Conservation (phyloP, 306 rosid species). For the Cucurbita moschata region DNA sequence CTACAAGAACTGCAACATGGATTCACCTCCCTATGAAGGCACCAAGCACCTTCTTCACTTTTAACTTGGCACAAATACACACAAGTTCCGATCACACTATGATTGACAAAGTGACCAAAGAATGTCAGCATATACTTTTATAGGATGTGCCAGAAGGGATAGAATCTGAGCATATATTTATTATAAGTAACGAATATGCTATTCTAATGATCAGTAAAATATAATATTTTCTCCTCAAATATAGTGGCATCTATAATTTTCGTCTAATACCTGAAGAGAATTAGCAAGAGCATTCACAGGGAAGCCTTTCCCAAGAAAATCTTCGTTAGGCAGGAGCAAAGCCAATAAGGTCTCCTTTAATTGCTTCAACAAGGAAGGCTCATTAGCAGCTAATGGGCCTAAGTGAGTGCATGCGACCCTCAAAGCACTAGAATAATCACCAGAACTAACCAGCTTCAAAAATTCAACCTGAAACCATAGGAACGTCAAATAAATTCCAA, state of each 20-base stretch:
- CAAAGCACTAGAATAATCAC: constrained; percentile 72
- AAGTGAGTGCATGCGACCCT: constrained; percentile 80
- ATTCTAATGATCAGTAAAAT: background rate
- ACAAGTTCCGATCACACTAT: background rate
- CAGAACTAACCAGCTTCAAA: constrained; percentile 74
- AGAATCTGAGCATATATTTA: background rate
- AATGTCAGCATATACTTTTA: background rate
- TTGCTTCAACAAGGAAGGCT: constrained; percentile 65
- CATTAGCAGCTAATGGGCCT: constrained; percentile 81
- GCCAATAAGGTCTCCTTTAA: constrained; percentile 91
- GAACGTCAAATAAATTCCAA: constrained; percentile 6
- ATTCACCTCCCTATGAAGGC: background rate
- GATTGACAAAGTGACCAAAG: background rate
- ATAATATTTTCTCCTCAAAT: background rate
- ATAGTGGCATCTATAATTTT: background rate
- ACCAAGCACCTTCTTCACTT: background rate
- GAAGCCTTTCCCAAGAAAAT: constrained; percentile 59
- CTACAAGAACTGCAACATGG: background rate
- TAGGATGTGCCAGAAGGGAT: background rate
- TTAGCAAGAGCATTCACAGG: constrained; percentile 82
- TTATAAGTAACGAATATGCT: background rate
- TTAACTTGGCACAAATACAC: background rate
- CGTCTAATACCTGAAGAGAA: constrained; percentile 65
- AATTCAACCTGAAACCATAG: constrained; percentile 72
- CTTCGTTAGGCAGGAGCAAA: constrained; percentile 64